These are phyloP conservation scores for Pseudomassariella vexata DNA, from an alignment of 2,329 filamentous ascomycete species.

Conservation along the genomic window DNA sequence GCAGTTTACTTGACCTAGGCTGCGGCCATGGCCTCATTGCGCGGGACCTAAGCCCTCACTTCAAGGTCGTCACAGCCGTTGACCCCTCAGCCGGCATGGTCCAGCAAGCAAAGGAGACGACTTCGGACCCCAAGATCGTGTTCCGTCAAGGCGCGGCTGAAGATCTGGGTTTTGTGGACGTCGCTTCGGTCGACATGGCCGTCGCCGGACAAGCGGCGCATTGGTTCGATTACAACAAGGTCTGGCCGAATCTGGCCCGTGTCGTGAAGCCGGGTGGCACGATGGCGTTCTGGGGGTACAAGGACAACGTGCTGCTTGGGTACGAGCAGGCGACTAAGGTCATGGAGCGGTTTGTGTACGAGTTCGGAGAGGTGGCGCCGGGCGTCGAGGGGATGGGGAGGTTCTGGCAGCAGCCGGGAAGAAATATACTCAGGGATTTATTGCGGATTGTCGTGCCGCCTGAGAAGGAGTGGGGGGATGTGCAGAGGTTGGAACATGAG, in stretches of 20 bases:
- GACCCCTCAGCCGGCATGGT: conserved; percentile 57
- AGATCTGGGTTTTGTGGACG: conserved; percentile 41
- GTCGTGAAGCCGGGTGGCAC: conserved; percentile 50
- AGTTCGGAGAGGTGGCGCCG: conserved; percentile 34
- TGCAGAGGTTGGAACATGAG: conserved; percentile 51
- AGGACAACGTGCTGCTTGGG: conserved; percentile 54
- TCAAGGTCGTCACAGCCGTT: conserved; percentile 43
- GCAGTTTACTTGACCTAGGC: conserved; percentile 51
- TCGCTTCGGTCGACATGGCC: conserved; percentile 44
- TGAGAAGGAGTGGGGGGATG: conserved; percentile 41
- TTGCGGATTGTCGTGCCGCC: conserved; percentile 48
- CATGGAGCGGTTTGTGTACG: conserved; percentile 51
- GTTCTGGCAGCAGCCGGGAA: conserved; percentile 58
- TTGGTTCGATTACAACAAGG: conserved; percentile 55
- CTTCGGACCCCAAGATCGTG: conserved; percentile 35
- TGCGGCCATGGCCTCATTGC: conserved; percentile 56
- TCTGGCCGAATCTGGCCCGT: conserved; percentile 50
- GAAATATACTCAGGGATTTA: conserved; percentile 46
- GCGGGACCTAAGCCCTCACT: conserved; percentile 46
- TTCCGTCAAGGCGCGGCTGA: conserved; percentile 49
- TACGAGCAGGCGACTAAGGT: conserved; percentile 45
- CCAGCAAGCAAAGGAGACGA: conserved; percentile 38
- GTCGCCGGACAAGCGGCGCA: conserved; percentile 54
- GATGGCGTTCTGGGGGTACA: conserved; percentile 62
- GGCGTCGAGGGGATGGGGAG: conserved; percentile 44